phyloP scores from a whole-genome alignment of 768 basidiomycete species.

The Leccinum incarnatum region DNA sequence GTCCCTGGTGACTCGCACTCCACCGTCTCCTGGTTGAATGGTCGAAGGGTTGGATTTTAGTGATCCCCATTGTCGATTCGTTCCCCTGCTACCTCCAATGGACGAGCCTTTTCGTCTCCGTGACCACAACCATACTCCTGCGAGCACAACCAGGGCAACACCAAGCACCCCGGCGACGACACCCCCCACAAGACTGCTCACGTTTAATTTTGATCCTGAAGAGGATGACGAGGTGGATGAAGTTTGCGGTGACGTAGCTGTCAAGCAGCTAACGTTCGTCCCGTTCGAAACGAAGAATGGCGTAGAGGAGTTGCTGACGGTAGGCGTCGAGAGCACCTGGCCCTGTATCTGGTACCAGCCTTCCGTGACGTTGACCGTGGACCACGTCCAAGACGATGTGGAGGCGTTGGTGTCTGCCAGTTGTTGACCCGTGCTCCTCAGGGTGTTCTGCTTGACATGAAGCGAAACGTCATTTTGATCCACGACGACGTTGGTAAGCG shows the following conservation, averaged over 20 bases:
- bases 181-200: slow-evolving; percentile 50
- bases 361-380: slow-evolving; percentile 41
- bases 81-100: slow-evolving; percentile 28
- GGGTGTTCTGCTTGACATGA: neutral
- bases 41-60: slow-evolving; percentile 23
- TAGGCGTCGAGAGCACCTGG: slow-evolving; percentile 2
- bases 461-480: slow-evolving; percentile 22
- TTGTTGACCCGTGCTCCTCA: slow-evolving; percentile 10
- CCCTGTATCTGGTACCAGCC: slow-evolving; percentile 47
- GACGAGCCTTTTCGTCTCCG: slow-evolving; percentile 16
- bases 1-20: neutral
- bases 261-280: slow-evolving; percentile 35
- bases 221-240: slow-evolving; percentile 19
- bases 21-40: slow-evolving; percentile 3
- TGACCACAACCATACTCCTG: slow-evolving; percentile 32
- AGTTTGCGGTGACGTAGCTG: slow-evolving; percentile 6
- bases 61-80: slow-evolving; percentile 27
- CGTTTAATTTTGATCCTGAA: slow-evolving; percentile 30
- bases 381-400: slow-evolving; percentile 38
- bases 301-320: slow-evolving; percentile 18
- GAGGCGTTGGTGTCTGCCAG: slow-evolving; percentile 32
- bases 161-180: slow-evolving; percentile 45
- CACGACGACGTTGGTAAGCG: slow-evolving; percentile 40
- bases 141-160: slow-evolving; percentile 32
- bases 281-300: slow-evolving; percentile 39